Evolutionary conservation across 2,329 filamentous ascomycete species (phyloP), one percentile per base, ranked within the genome.

Genomic region (Colletotrichum costaricense): DNA sequence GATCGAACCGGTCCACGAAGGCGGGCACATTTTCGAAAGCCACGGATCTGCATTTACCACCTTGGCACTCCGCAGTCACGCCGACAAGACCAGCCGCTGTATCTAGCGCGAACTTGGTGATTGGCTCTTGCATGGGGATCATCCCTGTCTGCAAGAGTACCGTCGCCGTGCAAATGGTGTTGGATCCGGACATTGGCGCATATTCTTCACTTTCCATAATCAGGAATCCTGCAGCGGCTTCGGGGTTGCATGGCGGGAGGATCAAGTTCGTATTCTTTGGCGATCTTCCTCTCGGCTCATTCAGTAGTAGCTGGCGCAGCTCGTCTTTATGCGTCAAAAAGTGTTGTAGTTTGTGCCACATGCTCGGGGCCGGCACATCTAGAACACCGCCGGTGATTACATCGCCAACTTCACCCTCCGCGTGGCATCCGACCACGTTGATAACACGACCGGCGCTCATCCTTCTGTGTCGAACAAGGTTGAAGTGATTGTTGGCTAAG

Each of bases 311-410:
- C 55, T 81, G 77, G 4, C 84, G 82, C 4, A 84, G 76, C 58
- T 78, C 62, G 72, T 84, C 82, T 52, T 80, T 78, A 46, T 84
- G 81, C 42, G 78, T 77, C 72, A 79, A 78, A 73, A 87, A 85
- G 75, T 86, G 78, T 4, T 80, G 75, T 22, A 88, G 76, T 74
- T 88, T 88, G 4, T 87, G 85, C 70, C 81, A 85, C 86, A 88
- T 87, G 22, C 84, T 86, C 38, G 82, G 82, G 12, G 82, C 83
- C 2, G 80, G 77, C 1, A 82, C 79, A 42, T 88, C 85, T 1
- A 84, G 79, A 3, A 88, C 84, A 22, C 86, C 87, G 19, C 85
- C 85, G 12, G 83, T 81, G 58, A 88, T 82, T 14, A 88, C 87
- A 76, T 88, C 86, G 63, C 87, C 84, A 0, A 87, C 84, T 76